Conservation (phyloP, 306 rosid species). For the Pachyrhizus erosus region DNA sequence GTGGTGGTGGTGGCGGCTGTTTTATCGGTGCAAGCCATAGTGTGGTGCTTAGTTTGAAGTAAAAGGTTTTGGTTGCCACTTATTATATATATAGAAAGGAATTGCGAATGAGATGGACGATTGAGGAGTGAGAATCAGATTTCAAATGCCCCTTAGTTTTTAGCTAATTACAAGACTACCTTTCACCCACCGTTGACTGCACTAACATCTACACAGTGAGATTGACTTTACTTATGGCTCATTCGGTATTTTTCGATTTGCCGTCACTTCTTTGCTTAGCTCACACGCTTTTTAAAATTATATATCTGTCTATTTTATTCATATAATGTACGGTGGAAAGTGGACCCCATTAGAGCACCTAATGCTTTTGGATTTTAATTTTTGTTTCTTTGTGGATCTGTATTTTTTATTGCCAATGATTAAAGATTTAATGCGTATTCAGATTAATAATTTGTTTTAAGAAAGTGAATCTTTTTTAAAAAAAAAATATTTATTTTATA, state of each 20-base stretch:
- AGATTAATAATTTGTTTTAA: not conserved
- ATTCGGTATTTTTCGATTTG: not conserved
- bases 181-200: not conserved
- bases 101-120: not conserved
- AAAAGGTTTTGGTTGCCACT: too few species aligned
- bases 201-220: not conserved
- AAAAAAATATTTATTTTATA: too few species aligned
- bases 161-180: not conserved
- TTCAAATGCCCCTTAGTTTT: not conserved
- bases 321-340: not conserved
- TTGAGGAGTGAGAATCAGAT: not conserved
- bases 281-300: not conserved
- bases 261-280: not conserved
- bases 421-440: not conserved
- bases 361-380: not conserved
- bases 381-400: not conserved
- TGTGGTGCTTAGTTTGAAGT: not conserved
- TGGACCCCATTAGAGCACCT: not conserved
- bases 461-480: too few species aligned
- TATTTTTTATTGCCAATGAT: not conserved
- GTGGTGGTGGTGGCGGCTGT: not conserved
- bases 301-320: not conserved
- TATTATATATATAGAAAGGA: not conserved
- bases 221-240: not conserved
- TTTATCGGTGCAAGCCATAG: conserved; percentile 30